Conservation (phyloP, 139 green algal genomes). For the Coccomyxa sp. region DNA sequence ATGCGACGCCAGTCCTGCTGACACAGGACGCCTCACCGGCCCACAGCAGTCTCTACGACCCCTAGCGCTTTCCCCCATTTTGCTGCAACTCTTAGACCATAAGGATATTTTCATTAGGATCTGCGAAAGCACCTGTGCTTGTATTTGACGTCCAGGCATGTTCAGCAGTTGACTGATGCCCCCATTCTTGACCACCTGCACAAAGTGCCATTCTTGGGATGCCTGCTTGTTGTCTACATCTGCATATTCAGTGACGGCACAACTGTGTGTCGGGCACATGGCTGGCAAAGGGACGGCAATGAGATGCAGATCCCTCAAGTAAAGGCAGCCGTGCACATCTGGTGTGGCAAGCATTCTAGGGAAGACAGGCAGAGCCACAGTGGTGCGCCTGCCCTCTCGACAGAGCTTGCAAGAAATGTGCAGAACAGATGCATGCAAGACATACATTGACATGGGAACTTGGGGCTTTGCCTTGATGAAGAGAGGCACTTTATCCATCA, state of each 20-base stretch:
- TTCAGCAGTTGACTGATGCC: conserved; percentile 6
- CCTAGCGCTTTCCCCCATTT: neutral
- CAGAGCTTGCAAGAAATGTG: neutral
- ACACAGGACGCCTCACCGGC: too few species aligned
- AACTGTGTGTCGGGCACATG: neutral
- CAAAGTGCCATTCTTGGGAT: neutral
- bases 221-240: neutral
- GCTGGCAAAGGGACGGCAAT: neutral
- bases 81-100: too few species aligned
- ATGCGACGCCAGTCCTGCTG: neutral
- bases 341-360: conserved; percentile 23
- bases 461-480: conserved; percentile 37
- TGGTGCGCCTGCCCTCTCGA: neutral
- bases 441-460: neutral
- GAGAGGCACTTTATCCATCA: conserved; percentile 37
- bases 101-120: too few species aligned
- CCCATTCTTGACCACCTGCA: conserved; percentile 16
- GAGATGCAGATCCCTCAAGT: neutral
- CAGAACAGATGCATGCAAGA: neutral
- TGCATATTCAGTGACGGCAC: neutral
- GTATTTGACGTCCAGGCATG: too few species aligned
- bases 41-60: neutral
- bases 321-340: conserved; percentile 10
- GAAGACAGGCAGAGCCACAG: neutral
- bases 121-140: too few species aligned